These are phyloP conservation scores for Lentithecium fluviatile DNA, from an alignment of 495 filamentous ascomycete species.

Conservation along the genomic window DNA sequence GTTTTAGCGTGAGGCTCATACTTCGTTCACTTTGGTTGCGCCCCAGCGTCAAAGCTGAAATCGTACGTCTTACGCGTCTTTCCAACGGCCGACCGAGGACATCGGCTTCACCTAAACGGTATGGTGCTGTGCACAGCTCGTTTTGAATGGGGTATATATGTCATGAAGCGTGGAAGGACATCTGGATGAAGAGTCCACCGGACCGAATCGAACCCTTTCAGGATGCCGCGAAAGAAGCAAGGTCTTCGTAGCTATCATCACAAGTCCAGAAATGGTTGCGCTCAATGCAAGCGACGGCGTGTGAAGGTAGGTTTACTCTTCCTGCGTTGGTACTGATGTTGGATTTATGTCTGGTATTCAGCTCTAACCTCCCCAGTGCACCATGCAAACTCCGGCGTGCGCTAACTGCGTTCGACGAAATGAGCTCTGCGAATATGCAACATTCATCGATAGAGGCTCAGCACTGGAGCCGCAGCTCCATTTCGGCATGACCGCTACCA, in stretches of 20 bases:
- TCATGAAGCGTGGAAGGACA: background rate
- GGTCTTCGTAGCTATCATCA: constrained; percentile 23
- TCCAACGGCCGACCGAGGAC: background rate
- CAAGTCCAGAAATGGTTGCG: constrained; percentile 26
- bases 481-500: too few relatives aligned
- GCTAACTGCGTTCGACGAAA: constrained; percentile 25
- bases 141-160: background rate
- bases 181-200: background rate
- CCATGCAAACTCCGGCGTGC: constrained; percentile 16
- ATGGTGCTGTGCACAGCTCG: background rate
- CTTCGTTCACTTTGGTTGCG: background rate
- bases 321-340: background rate
- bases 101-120: background rate
- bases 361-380: constrained; percentile 10
- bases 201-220: background rate
- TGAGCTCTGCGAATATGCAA: constrained; percentile 22
- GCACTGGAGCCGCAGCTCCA: too few relatives aligned
- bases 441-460: background rate
- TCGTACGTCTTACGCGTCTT: background rate
- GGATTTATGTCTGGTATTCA: background rate
- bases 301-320: constrained; percentile 14
- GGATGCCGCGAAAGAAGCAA: constrained; percentile 17
- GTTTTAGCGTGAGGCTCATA: background rate
- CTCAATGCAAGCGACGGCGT: constrained; percentile 19
- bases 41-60: background rate